These are phyloP conservation scores for Heterobasidion occidentale DNA, from an alignment of 1,284 basidiomycete species.

Conservation along the genomic window DNA sequence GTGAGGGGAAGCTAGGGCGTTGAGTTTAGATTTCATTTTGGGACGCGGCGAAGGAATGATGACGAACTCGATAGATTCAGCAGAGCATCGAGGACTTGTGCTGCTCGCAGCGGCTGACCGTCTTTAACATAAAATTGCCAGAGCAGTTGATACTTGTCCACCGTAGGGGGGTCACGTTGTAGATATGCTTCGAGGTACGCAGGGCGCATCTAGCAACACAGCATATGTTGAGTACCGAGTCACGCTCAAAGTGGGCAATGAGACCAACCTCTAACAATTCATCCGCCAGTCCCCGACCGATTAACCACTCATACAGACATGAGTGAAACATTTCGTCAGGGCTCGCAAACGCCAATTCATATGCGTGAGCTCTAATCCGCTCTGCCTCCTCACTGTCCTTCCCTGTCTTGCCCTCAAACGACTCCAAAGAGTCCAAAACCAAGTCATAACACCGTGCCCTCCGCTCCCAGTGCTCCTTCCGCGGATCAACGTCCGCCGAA, in stretches of 20 bases:
- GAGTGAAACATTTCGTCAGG: slow-evolving; percentile 94
- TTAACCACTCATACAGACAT: slow-evolving; percentile 91
- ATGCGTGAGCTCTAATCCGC: slow-evolving; percentile 63
- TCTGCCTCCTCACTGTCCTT: slow-evolving; percentile 45
- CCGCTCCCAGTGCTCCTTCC: slow-evolving; percentile 50
- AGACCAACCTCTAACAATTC: slow-evolving; percentile 78
- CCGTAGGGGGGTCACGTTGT: slow-evolving; percentile 70
- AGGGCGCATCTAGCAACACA: slow-evolving; percentile 57
- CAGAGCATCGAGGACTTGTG: slow-evolving; percentile 83
- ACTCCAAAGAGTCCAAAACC: slow-evolving; percentile 73
- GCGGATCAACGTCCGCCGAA: slow-evolving; percentile 36
- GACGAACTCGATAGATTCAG: slow-evolving; percentile 78
- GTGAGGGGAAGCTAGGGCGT: slow-evolving; percentile 48
- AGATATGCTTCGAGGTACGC: slow-evolving; percentile 86
- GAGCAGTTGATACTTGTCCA: slow-evolving; percentile 81
- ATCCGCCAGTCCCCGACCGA: slow-evolving; percentile 73
- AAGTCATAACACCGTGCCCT: slow-evolving; percentile 77
- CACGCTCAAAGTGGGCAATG: neutral
- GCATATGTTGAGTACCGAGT: neutral
- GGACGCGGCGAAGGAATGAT: slow-evolving; percentile 3
- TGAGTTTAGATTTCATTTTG: neutral
- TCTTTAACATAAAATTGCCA: slow-evolving; percentile 98
- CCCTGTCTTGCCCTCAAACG: slow-evolving; percentile 63
- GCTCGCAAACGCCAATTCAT: slow-evolving; percentile 76
- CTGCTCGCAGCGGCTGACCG: slow-evolving; percentile 78